Conservation (phyloP, 345 rosid genomes). For the Angophora floribunda region DNA sequence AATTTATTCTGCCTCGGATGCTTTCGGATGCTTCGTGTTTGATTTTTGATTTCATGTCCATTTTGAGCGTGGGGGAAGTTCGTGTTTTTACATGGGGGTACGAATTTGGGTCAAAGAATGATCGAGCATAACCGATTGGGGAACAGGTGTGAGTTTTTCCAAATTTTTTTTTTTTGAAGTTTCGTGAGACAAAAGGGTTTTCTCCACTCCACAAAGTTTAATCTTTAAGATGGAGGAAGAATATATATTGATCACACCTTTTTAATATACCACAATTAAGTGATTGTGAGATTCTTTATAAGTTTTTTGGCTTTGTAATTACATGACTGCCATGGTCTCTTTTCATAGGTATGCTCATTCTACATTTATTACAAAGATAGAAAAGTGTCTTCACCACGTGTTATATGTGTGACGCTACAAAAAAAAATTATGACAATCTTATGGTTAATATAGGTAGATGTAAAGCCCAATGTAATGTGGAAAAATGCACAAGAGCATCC, state of each 20-base stretch:
- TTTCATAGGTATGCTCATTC: not conserved
- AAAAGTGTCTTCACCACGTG: not conserved
- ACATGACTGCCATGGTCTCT: not conserved
- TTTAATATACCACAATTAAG: not conserved
- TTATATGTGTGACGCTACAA: not conserved
- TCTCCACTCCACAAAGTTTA: accelerated
- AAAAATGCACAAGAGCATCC: not conserved
- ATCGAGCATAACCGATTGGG: not conserved
- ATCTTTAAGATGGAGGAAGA: not conserved
- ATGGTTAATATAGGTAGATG: not conserved
- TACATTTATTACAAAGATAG: not conserved
- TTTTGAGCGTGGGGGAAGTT: not conserved
- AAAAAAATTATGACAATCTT: too few relatives aligned
- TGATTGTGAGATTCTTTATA: not conserved
- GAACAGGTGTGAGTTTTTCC: not conserved
- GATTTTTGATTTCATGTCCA: not conserved
- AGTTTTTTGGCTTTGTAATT: accelerated
- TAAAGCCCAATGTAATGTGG: not conserved
- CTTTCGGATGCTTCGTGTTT: not conserved
- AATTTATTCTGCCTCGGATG: not conserved
- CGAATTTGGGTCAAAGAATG: not conserved
- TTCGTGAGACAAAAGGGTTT: accelerated
- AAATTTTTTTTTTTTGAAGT: accelerated
- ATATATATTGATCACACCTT: accelerated
- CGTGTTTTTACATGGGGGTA: not conserved